Conservation (phyloP, 1,284 basidiomycete genomes). For the Ustilago trichophora region DNA sequence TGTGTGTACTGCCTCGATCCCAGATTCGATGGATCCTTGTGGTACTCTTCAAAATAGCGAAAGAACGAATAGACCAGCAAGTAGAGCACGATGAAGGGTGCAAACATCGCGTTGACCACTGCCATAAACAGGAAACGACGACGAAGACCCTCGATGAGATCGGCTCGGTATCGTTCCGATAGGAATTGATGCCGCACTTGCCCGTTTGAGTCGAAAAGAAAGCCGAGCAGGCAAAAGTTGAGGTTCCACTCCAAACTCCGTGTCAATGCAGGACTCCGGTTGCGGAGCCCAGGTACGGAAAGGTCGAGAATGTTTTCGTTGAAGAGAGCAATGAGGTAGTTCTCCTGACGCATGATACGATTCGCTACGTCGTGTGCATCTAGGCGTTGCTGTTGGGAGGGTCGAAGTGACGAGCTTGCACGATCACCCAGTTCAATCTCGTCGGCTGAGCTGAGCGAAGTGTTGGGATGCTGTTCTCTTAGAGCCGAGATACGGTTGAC, state of each 20-base stretch:
- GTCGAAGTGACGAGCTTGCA: conserved; percentile 40
- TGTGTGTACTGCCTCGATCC: conserved; percentile 91
- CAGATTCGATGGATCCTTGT: conserved; percentile 94
- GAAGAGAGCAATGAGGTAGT: conserved; percentile 96
- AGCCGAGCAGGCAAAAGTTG: conserved; percentile 91
- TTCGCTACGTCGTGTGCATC: conserved; percentile 97
- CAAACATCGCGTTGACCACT: conserved; percentile 89
- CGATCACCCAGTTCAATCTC: conserved; percentile 67
- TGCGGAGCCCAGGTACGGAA: conserved; percentile 72
- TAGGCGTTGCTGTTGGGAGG: conserved; percentile 28
- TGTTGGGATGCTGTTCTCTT: conserved; percentile 53
- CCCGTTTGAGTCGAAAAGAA: conserved; percentile 86
- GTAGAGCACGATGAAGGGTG: conserved; percentile 97
- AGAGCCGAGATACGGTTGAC: conserved; percentile 78
- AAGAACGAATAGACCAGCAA: conserved; percentile 98
- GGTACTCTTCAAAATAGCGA: conserved; percentile 98
- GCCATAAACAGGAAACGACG: conserved; percentile 95
- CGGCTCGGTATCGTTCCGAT: conserved; percentile 79
- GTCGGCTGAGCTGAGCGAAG: conserved; percentile 52
- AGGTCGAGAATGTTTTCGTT: conserved; percentile 95
- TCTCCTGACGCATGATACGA: conserved; percentile 95
- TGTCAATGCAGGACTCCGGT: conserved; percentile 76
- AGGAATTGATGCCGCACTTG: conserved; percentile 89
- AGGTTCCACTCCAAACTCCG: conserved; percentile 95
- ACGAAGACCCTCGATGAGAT: conserved; percentile 81